phyloP scores from a whole-genome alignment of 768 basidiomycete species.

The Mycena metata region DNA sequence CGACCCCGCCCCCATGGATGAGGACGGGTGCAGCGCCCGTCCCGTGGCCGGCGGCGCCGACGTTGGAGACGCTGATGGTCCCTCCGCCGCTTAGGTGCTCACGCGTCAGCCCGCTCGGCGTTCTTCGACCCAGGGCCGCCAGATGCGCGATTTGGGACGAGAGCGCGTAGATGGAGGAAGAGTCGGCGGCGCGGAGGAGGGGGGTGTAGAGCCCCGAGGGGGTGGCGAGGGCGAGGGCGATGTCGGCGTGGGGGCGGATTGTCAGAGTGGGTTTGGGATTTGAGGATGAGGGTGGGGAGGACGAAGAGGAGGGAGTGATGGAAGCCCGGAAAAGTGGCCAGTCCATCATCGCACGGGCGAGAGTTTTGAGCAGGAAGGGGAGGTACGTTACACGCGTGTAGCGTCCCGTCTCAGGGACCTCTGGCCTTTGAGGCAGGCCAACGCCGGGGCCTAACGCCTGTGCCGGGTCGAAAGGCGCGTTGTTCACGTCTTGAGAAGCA shows the following conservation, averaged over 20 bases:
- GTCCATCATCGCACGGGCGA: conserved; percentile 82
- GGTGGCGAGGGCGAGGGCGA: conserved; percentile 82
- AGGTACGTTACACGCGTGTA: conserved; percentile 83
- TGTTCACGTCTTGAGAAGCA: conserved; percentile 16
- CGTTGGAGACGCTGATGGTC: conserved; percentile 85
- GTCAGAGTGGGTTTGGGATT: conserved; percentile 75
- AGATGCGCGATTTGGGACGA: conserved; percentile 73
- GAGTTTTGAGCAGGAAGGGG: conserved; percentile 86
- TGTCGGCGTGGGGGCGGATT: conserved; percentile 81
- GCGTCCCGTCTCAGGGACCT: conserved; percentile 64
- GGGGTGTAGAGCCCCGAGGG: conserved; percentile 89
- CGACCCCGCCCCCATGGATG: conserved; percentile 79
- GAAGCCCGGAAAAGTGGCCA: conserved; percentile 89
- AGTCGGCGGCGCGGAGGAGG: conserved; percentile 69
- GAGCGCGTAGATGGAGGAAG: conserved; percentile 69
- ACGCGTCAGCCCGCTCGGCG: conserved; percentile 72
- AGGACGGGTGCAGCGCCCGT: conserved; percentile 80
- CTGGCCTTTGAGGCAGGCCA: conserved; percentile 54
- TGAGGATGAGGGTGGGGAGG: conserved; percentile 42
- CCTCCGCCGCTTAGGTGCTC: conserved; percentile 84
- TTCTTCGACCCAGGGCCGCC: conserved; percentile 74
- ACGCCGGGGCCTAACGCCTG: conserved; percentile 47
- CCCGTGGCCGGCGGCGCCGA: conserved; percentile 84
- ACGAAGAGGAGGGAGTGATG: conserved; percentile 61
- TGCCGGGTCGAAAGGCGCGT: conserved; percentile 53